A percentile compares a stretch with the other conserved stretches of the same genome.
phyloP scores from a whole-genome alignment of 2,329 filamentous ascomycete species.

The Fusarium floridanum region DNA sequence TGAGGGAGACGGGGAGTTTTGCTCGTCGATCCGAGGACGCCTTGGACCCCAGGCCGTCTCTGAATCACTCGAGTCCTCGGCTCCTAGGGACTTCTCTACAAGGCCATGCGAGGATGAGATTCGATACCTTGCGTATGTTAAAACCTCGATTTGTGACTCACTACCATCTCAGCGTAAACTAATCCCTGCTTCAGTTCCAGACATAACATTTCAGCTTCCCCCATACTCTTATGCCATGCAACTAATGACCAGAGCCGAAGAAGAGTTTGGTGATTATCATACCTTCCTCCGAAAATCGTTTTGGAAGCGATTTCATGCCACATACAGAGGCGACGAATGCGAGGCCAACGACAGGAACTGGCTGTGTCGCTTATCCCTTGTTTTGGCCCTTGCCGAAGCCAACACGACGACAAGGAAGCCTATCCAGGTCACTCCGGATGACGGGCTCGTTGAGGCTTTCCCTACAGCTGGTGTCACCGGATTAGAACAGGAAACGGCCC shows the following conservation, averaged over 20 bases:
- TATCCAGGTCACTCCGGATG: neutral
- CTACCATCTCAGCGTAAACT: neutral
- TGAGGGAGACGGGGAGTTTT: neutral
- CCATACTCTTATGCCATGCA: neutral
- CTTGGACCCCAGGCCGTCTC: neutral
- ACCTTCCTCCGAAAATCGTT: neutral
- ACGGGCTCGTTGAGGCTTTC: neutral
- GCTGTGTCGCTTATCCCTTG: neutral
- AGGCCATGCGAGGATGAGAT: neutral
- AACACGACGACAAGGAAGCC: neutral
- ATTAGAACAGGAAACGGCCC: neutral
- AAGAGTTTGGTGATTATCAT: neutral
- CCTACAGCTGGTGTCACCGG: neutral
- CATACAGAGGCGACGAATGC: neutral
- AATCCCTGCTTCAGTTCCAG: neutral
- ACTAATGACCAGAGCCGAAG: neutral
- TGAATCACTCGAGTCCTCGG: neutral
- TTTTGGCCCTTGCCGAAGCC: neutral
- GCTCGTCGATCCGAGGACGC: neutral
- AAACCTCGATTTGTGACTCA: neutral
- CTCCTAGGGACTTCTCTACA: no score
- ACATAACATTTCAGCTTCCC: neutral
- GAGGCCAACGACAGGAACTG: neutral
- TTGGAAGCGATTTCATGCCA: neutral
- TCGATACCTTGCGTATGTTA: neutral